Evolutionary conservation across 140 eudicot genomes (phyloP).

Genomic region (Bidens hawaiensis): DNA sequence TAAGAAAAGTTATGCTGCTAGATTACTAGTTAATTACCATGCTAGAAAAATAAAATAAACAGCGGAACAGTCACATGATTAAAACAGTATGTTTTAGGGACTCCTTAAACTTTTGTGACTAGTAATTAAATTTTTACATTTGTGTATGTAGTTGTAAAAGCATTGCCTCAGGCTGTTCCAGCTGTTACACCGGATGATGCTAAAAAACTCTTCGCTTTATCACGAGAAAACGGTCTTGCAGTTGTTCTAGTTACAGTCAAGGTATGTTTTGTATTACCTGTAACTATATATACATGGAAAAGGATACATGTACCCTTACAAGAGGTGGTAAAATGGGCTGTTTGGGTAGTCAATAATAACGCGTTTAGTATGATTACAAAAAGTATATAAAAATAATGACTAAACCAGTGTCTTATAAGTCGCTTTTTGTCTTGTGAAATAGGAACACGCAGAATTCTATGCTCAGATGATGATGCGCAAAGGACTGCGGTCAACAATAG

Average conservation of each 20-base stretch:
- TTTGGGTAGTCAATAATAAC: neutral
- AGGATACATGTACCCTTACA: neutral
- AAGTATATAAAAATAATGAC: neutral
- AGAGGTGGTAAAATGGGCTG: neutral
- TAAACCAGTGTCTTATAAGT: neutral
- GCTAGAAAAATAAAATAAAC: neutral
- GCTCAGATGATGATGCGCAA: constrained; percentile 51
- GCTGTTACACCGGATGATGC: constrained; percentile 53
- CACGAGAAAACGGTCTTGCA: constrained; percentile 43
- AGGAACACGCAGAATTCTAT: constrained; percentile 67
- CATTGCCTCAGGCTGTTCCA: constrained; percentile 52
- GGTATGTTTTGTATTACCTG: constrained; percentile 20
- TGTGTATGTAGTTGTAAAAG: constrained; percentile 33
- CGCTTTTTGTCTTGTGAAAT: constrained; percentile 10
- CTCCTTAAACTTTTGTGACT: neutral
- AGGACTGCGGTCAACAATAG: constrained; percentile 49
- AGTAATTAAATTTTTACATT: constrained; percentile 1
- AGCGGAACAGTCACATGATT: constrained; percentile 1
- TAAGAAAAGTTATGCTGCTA: neutral
- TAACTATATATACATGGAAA: constrained; percentile 2
- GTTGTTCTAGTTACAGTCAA: constrained; percentile 48
- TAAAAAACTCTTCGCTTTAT: constrained; percentile 28
- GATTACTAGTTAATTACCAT: neutral
- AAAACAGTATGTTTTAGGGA: neutral
- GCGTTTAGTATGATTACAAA: neutral